Conservation (phyloP, 345 rosid genomes). For the Diplotaxis tenuifolia region DNA sequence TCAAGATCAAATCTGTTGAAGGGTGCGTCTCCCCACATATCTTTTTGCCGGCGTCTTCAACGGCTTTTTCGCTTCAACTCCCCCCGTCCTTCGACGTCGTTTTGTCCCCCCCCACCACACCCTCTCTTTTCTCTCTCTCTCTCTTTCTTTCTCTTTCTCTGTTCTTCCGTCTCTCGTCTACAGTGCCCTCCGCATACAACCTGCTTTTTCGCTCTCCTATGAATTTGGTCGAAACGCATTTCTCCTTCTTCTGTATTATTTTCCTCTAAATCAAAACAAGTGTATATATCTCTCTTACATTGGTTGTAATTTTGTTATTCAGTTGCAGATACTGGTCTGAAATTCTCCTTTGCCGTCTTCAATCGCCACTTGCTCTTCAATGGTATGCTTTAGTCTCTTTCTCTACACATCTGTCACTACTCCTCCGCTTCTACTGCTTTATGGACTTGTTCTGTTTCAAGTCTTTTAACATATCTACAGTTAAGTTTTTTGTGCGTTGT, state of each 20-base stretch:
- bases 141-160: neutral
- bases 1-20: slow-evolving; percentile 24
- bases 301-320: neutral
- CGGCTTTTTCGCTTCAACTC: slow-evolving; percentile 35
- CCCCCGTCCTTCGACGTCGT: slow-evolving; percentile 38
- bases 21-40: slow-evolving; percentile 40
- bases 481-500: neutral
- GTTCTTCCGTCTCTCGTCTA: slow-evolving; percentile 24
- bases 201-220: slow-evolving; percentile 5
- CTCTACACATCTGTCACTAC: neutral
- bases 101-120: slow-evolving; percentile 24
- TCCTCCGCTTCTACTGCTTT: slow-evolving; percentile 3
- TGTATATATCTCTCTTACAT: neutral
- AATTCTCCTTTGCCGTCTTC: slow-evolving; percentile 23
- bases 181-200: slow-evolving; percentile 20
- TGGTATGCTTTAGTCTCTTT: neutral
- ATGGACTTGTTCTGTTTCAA: slow-evolving; percentile 12
- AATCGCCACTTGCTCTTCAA: slow-evolving; percentile 14
- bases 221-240: slow-evolving; percentile 20
- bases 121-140: neutral
- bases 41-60: slow-evolving; percentile 45
- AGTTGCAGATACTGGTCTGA: slow-evolving; percentile 12
- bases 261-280: neutral
- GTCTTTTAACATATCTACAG: neutral
- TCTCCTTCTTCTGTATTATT: neutral